Base-by-base conservation (phyloP, 2,329 filamentous ascomycete genomes). In the Polytolypa hystricis region DNA sequence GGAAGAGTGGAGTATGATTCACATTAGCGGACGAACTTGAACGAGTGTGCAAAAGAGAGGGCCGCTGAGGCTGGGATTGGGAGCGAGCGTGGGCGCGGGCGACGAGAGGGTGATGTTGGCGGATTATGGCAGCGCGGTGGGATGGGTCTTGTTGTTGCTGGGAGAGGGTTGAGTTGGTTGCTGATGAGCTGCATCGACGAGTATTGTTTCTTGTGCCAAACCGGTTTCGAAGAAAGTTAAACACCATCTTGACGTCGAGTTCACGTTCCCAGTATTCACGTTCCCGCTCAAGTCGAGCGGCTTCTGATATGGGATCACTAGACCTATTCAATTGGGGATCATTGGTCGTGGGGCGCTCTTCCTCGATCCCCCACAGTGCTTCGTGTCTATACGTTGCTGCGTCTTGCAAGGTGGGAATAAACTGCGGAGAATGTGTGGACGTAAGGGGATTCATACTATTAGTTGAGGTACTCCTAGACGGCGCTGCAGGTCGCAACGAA, bases 191-290 rank as follows among this genome's bases (percentile, higher is more conserved):
- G 21, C 16, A 30, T 31, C 53, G 52, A 45, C 60, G 59, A 16
- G 54, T 50, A 42, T 54, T 51, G 42, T 49, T 33, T 66, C 58
- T 46, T 52, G 58, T 42, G 68, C 52, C 53, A 57, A 93, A 89
- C 41, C 84, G 78, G 12, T 76, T 81, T 40, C 79, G 75, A 19
- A 94, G 70, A 54, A 91, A 96, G 33, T 79, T 77, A 65, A 96
- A 96, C 21, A 96, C 83, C 56, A 94, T 81, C 54, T 82, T 83
- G 46, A 95, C 75, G 52, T 96, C 87, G 4, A 96, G 71, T 37
- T 94, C 84, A 42, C 81, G 79, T 60, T 96, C 87, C 91, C 91
- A 98, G 53, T 94, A 91, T 23, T 91, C 83, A 15, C 66, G 66
- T 40, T 77, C 73, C 31, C 61, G 57, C 49, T 84, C 64, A 21